Base-by-base conservation (phyloP, 345 rosid genomes). In the Lumnitzera littorea region DNA sequence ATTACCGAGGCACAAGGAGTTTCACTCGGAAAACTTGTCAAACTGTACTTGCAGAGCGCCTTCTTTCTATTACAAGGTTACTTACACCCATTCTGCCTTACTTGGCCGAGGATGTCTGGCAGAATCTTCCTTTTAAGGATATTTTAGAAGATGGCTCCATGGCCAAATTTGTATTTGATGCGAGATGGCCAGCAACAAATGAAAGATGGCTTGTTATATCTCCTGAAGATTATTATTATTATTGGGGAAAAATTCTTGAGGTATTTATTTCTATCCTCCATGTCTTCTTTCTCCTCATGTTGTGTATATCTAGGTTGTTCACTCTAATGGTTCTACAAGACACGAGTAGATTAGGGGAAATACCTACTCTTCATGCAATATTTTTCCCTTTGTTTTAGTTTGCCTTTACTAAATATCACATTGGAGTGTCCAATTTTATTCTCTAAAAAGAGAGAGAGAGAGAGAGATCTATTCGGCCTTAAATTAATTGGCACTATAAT, bases 21-120 rank as follows among this genome's bases (percentile, higher is more conserved):
- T 87, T 78, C 80, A 84, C 98, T 9, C 78, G 98, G 80, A 82
- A 81, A 87, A 92, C 94, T 69, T 89, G 96, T 71, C 98, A 92
- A 77, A 89, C 98, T 20, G 94, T 92, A 69, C 96, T 92, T 66
- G 84, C 96, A 47, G 81, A 85, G 50, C 98, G 89, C 73, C 89
- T 89, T 60, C 76, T 92, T 68, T 82, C 96, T 58, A 76, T 92
- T 62, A 70, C 74, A 62, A 85, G 88, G 80, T 86, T 87, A 67
- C 68, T 89, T 15, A 91, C 96, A 54, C 98, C 98, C 0, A 85
- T 89, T 58, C 64, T 92, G 65, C 98, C 98, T 70, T 96, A 92
- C 78, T 69, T 92, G 72, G 96, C 98, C 7, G 96, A 89, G 78
- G 98, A 92, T 62, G 94, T 71, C 20, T 92, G 98, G 98, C 96